Evolutionary conservation across 1,284 basidiomycete genomes (phyloP).

Genomic region (Xerocomus cyaneibrunnescens): DNA sequence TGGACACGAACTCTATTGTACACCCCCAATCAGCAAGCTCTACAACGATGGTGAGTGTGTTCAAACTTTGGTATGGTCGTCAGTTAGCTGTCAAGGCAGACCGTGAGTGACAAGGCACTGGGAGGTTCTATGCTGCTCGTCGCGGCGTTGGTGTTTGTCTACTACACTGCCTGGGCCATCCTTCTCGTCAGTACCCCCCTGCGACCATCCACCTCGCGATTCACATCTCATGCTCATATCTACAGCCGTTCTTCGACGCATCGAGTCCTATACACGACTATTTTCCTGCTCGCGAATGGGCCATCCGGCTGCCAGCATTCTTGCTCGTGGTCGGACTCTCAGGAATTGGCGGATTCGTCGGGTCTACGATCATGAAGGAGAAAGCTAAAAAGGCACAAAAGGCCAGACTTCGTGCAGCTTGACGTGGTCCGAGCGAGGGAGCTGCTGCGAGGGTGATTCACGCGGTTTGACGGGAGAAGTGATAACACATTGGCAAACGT

Average conservation of each 20-base stretch:
- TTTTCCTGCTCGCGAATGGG: constrained; percentile 92
- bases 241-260: constrained; percentile 83
- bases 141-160: constrained; percentile 76
- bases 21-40: background rate
- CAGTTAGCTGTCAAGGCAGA: constrained; percentile 45
- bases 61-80: background rate
- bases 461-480: no score
- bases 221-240: constrained; percentile 7
- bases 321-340: constrained; percentile 77
- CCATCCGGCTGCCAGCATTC: constrained; percentile 80
- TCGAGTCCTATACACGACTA: constrained; percentile 70
- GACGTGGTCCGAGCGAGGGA: constrained; percentile 12
- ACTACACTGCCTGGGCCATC: constrained; percentile 91
- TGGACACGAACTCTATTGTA: constrained; percentile 18
- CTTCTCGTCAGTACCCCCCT: constrained; percentile 61
- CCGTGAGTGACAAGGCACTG: constrained; percentile 75
- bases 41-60: constrained; percentile 28
- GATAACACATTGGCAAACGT: no score
- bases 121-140: constrained; percentile 79
- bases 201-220: background rate
- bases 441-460: no score
- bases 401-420: constrained; percentile 55
- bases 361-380: constrained; percentile 73
- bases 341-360: constrained; percentile 77
- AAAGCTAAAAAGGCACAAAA: constrained; percentile 65